Base-by-base conservation (phyloP, 2,329 filamentous ascomycete species). In the Cordyceps tenuipes region DNA sequence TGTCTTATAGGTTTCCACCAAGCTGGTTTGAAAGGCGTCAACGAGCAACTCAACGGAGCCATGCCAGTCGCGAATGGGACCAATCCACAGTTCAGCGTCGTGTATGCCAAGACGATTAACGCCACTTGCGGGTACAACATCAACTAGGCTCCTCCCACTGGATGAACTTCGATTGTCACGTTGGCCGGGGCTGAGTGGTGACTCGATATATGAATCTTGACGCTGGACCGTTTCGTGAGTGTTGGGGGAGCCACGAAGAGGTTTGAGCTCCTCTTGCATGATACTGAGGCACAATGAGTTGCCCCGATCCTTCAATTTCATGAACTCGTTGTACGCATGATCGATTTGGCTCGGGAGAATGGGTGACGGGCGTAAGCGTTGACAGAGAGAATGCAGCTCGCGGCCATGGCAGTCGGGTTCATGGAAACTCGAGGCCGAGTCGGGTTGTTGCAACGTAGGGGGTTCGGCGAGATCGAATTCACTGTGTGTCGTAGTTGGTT, bases 1-100 rank as follows among this genome's bases (percentile, higher is more conserved):
- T 26, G 68, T 73, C 62, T 72, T 74, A 62, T 81, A 81, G 1
- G 76, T 79, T 21, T 75, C 72, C 1, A 72, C 67, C 1, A 82
- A 66, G 47, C 72, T 76, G n/a, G 64, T 67, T 59, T 71, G 71
- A 21, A 79, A 72, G 3, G 73, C 72, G 8, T 77, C 73, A 6
- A 74, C 66, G 47, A 82, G 67, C 1, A 67, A 63, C 58, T 79
- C 75, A 21, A 80, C 70, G 43, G 73, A 73, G 1, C 65, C 64
- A 64, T 74, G 77, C 75, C 78, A 81, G 9, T 78, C 77, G 10
- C 72, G 70, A 48, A 81, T 72, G 1, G 71, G 71, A 15, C 66
- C 66, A 7, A 79, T 62, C 66, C 72, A 75, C 8, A 65, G 63
- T 44, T 75, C 75, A 7, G 63, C 66, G 9, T 66, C 62, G 4